phyloP scores from a whole-genome alignment of 352 stramenopile species.

The Phytophthora macrochlamydospora region DNA sequence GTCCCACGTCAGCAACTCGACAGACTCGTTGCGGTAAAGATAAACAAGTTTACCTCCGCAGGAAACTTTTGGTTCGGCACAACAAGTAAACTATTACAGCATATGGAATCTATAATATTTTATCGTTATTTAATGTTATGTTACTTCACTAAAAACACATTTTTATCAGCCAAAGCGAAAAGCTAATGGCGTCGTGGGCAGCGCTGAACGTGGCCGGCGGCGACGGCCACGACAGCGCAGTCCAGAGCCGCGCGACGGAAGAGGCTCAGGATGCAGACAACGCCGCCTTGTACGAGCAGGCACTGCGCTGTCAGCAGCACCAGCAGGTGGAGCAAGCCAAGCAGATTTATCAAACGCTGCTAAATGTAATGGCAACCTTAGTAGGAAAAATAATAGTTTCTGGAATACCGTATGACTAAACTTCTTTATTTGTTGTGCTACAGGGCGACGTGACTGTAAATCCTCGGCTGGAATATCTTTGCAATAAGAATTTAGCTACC shows the following conservation, averaged over 20 bases:
- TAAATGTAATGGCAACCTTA: conserved; percentile 18
- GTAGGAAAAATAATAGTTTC: no score
- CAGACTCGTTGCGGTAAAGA: no score
- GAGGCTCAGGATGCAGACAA: conserved; percentile 77
- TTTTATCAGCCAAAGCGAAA: no score
- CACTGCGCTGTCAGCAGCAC: conserved; percentile 70
- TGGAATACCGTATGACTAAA: background rate
- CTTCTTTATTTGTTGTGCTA: background rate
- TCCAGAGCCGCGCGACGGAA: conserved; percentile 46
- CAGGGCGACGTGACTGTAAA: conserved; percentile 37
- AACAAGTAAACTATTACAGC: no score
- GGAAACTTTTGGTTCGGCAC: no score
- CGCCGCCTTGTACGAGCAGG: conserved; percentile 61
- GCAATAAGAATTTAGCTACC: conserved; percentile 70
- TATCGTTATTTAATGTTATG: no score
- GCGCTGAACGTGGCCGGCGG: conserved; percentile 58
- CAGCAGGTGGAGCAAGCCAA: conserved; percentile 41
- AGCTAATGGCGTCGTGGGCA: conserved; percentile 63
- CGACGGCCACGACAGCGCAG: conserved; percentile 16
- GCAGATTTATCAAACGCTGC: conserved; percentile 44
- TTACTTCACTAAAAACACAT: no score
- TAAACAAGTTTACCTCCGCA: no score
- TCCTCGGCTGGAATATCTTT: conserved; percentile 65
- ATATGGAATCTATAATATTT: no score
- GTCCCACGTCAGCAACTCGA: no score